Conservation (phyloP, 2,329 filamentous ascomycete genomes). For the Coniochaeta pulveracea region DNA sequence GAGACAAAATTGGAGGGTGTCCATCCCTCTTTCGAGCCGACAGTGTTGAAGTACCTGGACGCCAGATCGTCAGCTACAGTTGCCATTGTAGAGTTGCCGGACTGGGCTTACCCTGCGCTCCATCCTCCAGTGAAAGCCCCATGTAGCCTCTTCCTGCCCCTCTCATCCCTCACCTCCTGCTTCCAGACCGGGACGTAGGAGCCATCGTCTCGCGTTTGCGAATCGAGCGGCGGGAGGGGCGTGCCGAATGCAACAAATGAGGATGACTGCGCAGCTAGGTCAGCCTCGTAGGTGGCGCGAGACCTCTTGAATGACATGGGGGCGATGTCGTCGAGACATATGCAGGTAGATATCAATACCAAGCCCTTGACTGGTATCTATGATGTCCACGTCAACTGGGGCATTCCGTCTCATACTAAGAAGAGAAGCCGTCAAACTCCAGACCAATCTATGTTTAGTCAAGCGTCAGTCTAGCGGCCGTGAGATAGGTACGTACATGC, state of each 20-base stretch:
- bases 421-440: no score
- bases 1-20: constrained; percentile 85
- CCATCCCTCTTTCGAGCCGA: constrained; percentile 98
- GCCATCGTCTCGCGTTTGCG: constrained; percentile 73
- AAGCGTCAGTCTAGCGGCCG: no score
- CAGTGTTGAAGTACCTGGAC: constrained; percentile 86
- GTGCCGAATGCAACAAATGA: constrained; percentile 77
- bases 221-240: constrained; percentile 66
- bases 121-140: constrained; percentile 95
- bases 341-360: no score
- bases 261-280: constrained; percentile 53
- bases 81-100: background rate
- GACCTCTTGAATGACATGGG: constrained; percentile 72
- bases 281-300: constrained; percentile 66
- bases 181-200: constrained; percentile 95
- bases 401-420: no score
- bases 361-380: no score
- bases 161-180: constrained; percentile 91
- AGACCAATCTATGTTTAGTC: no score
- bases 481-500: no score
- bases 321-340: no score
- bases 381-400: no score
- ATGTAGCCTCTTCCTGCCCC: constrained; percentile 80
- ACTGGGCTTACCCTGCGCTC: constrained; percentile 69
- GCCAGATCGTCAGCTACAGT: background rate